Evolutionary conservation across 75 land plant species (phyloP).

Genomic region (Azolla pinnata): DNA sequence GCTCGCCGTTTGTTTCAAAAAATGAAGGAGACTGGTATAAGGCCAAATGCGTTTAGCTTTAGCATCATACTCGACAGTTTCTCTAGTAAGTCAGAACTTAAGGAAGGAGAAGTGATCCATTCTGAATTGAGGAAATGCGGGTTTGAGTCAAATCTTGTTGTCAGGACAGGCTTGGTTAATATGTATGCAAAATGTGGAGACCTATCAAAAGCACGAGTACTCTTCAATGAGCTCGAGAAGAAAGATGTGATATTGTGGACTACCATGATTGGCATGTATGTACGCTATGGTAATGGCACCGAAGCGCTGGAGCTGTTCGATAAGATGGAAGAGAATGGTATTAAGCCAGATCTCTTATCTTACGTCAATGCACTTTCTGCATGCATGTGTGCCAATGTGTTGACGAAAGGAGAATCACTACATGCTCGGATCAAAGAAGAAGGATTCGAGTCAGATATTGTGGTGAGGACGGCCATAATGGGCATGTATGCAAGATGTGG

Average conservation of each 20-base stretch:
- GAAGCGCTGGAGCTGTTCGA: constrained; percentile 22
- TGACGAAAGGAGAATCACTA: constrained; percentile 22
- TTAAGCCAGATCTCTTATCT: constrained; percentile 28
- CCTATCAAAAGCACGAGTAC: constrained; percentile 13
- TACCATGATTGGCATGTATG: constrained; percentile 36
- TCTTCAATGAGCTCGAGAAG: constrained; percentile 29
- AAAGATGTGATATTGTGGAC: constrained; percentile 26
- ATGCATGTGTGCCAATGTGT: constrained; percentile 17
- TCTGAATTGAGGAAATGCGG: constrained; percentile 13
- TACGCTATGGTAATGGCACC: constrained; percentile 6
- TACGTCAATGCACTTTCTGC: constrained; percentile 34
- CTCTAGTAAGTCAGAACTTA: background rate
- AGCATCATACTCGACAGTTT: background rate
- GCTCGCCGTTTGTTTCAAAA: background rate
- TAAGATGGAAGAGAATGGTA: constrained; percentile 22
- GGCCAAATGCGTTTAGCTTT: background rate
- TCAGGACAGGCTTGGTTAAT: constrained; percentile 12
- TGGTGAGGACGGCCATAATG: constrained; percentile 32
- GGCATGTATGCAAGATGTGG: constrained; percentile 32
- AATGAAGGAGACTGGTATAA: background rate
- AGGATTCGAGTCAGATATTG: constrained; percentile 24
- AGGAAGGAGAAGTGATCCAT: constrained; percentile 15
- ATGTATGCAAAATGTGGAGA: constrained; percentile 24
- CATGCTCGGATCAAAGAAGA: constrained; percentile 20
- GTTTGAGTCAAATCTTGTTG: constrained; percentile 14